A percentile compares a stretch with the other conserved stretches of the same genome.
Evolutionary conservation across 169 alveolate species (phyloP).

Genomic region (Eimeria sp.): DNA sequence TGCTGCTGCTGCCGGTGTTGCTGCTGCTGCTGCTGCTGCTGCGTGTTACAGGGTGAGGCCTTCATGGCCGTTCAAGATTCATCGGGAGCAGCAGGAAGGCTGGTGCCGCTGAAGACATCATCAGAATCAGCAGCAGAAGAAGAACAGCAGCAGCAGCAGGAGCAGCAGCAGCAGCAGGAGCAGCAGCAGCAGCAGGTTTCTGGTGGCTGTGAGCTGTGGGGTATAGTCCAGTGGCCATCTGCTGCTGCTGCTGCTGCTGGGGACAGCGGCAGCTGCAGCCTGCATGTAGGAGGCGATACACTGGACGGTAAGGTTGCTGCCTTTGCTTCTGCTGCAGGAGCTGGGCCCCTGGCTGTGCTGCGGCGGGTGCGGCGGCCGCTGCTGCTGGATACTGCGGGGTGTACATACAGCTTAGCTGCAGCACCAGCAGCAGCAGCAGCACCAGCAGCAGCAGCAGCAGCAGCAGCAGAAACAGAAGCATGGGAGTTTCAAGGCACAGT

Average conservation of each 20-base stretch:
- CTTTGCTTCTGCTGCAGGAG: conserved; percentile 25
- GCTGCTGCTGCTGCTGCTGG: conserved; percentile 70
- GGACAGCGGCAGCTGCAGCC: conserved; percentile 27
- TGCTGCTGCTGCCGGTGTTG: not conserved
- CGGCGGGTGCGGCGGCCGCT: conserved; percentile 48
- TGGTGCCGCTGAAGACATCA: too few relatives aligned
- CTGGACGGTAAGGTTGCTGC: conserved; percentile 35
- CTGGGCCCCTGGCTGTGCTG: conserved; percentile 55
- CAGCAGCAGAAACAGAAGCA: conserved; percentile 26
- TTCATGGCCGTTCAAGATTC: conserved; percentile 33
- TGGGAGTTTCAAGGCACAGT: conserved; percentile 48
- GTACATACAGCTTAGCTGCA: conserved; percentile 29
- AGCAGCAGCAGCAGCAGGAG: conserved; percentile 39
- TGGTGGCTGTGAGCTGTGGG: conserved; percentile 33
- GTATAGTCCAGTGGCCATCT: conserved; percentile 42
- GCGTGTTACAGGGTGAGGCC: conserved; percentile 51
- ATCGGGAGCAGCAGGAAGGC: conserved; percentile 13
- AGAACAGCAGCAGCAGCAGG: conserved; percentile 35
- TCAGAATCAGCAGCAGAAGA: conserved; percentile 15
- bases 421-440: not conserved
- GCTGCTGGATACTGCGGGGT: conserved; percentile 18
- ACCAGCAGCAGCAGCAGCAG: too few relatives aligned
- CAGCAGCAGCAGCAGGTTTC: conserved; percentile 8
- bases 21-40: not conserved
- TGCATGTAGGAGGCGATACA: conserved; percentile 41